Evolutionary conservation across 2,329 filamentous ascomycete genomes (phyloP).

Genomic region (Xylaria sp.): DNA sequence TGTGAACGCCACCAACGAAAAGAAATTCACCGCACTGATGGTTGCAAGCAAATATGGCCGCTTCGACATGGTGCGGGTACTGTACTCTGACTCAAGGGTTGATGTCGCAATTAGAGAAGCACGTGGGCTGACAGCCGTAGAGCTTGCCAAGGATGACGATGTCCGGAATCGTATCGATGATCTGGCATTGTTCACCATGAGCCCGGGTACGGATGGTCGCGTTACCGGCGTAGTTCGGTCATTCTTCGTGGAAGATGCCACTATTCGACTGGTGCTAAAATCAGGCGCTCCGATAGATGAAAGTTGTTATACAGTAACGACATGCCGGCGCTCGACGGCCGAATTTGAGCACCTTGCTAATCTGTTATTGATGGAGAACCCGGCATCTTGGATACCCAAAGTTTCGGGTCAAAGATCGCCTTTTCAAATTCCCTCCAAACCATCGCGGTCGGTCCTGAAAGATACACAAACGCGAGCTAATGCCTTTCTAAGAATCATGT

Average conservation of each 20-base stretch:
- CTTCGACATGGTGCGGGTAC: slow-evolving; percentile 87
- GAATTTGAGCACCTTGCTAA: slow-evolving; percentile 93
- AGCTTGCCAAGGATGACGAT: slow-evolving; percentile 97
- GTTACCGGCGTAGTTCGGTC: slow-evolving; percentile 94
- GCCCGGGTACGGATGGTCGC: slow-evolving; percentile 76
- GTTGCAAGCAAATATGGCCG: slow-evolving; percentile 98
- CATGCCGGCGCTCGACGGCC: slow-evolving; percentile 83
- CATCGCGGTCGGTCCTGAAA: slow-evolving; percentile 84
- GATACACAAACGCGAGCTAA: slow-evolving; percentile 90
- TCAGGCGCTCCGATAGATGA: slow-evolving; percentile 86
- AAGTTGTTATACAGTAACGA: slow-evolving; percentile 91
- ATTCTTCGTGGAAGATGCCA: slow-evolving; percentile 97
- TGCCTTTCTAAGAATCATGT: slow-evolving; percentile 85
- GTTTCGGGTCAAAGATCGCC: slow-evolving; percentile 82
- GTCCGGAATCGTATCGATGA: slow-evolving; percentile 97
- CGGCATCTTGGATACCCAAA: slow-evolving; percentile 91
- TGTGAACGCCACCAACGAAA: slow-evolving; percentile 94
- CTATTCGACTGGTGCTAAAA: slow-evolving; percentile 91
- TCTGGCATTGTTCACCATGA: slow-evolving; percentile 81
- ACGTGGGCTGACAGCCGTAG: slow-evolving; percentile 90
- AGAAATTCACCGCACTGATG: slow-evolving; percentile 95
- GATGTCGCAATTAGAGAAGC: slow-evolving; percentile 86
- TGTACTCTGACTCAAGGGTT: slow-evolving; percentile 88
- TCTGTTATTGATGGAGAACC: slow-evolving; percentile 87
- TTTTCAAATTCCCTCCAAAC: slow-evolving; percentile 92